These are phyloP conservation scores for Mesembryanthemum crystallinum DNA, from an alignment of 148 eudicot species.

Conservation along the genomic window DNA sequence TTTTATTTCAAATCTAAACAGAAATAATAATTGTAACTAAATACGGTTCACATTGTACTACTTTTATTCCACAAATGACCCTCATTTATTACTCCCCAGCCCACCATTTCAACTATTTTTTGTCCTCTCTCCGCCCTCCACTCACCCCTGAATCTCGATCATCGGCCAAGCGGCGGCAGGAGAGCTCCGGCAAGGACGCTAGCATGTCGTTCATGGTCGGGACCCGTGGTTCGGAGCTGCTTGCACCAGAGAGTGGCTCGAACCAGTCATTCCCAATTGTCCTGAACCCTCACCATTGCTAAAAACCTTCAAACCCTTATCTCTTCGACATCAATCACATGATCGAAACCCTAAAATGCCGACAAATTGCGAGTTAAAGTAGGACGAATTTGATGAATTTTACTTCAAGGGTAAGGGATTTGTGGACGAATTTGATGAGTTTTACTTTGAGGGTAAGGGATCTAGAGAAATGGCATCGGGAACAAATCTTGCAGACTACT, in stretches of 20 bases:
- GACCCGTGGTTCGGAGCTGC: conserved; percentile 55
- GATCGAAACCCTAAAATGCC: conserved; percentile 29
- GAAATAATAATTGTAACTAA: too few relatives aligned
- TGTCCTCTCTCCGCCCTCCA: too few relatives aligned
- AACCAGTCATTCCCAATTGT: conserved; percentile 87
- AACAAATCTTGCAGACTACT: too few relatives aligned
- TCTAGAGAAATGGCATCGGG: too few relatives aligned
- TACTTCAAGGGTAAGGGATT: not conserved
- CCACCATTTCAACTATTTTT: too few relatives aligned
- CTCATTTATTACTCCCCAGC: too few relatives aligned
- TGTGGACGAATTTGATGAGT: not conserved
- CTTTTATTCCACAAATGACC: too few relatives aligned
- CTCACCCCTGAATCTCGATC: too few relatives aligned
- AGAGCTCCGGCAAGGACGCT: conserved; percentile 83
- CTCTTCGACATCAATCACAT: not conserved
- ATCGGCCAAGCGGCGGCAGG: conserved; percentile 76
- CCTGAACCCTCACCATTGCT: conserved; percentile 54
- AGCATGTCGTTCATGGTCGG: conserved; percentile 55
- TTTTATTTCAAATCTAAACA: too few relatives aligned
- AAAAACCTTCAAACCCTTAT: conserved; percentile 19
- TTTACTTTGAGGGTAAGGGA: too few relatives aligned
- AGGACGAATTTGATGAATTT: not conserved
- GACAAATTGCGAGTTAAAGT: too few relatives aligned
- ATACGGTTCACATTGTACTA: too few relatives aligned
- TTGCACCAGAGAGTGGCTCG: conserved; percentile 71